Evolutionary conservation across 805 yeast species (phyloP), one percentile per base, ranked within the genome.

Genomic region (Spathaspora girioi): DNA sequence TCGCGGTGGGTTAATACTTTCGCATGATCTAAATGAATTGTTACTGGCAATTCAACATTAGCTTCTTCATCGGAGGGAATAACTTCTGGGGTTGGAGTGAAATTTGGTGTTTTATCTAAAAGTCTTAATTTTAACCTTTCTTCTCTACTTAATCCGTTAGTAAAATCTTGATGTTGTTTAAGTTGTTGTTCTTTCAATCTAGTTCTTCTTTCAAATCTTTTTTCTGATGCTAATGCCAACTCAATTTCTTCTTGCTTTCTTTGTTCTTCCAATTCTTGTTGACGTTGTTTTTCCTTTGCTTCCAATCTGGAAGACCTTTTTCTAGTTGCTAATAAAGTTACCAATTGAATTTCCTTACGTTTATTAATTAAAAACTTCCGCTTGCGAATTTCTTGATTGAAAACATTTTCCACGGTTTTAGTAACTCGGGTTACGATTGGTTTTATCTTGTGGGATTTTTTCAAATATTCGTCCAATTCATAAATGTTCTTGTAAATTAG

Each of bases 291-390:
- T 54, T 80, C 83, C 59, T 81, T 83, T 17, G 86, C 87, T 57
- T 85, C 88, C 43, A 88, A 66, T 66, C 94, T 77, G 1, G 90
- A 81, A 0, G 93, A 87, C 56, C 89, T 76, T 59, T 88, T 87
- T 59, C 94, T 76, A 51, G 87, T 80, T 3, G 83, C 83, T 60
- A 88, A 67, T 50, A 88, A 64, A 19, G 78, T 79, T 46, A 80
- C 81, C 77, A 87, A 75, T 56, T 86, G 84, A 45, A 80, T 76
- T 50, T 84, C 89, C 62, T 81, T 84, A 57, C 77, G 80, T 58
- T 87, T 71, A 55, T 80, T 80, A 27, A 78, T 62, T 15, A 82
- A 70, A 52, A 76, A 77, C 58, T 76, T 79, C 55, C 89, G 70
- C 57, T 81, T 81, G 52, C 74, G 76, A 40, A 80, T 56, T 59